Base-by-base conservation (phyloP, 192 early-diverging fungal genomes). In the Coemansia sp. region DNA sequence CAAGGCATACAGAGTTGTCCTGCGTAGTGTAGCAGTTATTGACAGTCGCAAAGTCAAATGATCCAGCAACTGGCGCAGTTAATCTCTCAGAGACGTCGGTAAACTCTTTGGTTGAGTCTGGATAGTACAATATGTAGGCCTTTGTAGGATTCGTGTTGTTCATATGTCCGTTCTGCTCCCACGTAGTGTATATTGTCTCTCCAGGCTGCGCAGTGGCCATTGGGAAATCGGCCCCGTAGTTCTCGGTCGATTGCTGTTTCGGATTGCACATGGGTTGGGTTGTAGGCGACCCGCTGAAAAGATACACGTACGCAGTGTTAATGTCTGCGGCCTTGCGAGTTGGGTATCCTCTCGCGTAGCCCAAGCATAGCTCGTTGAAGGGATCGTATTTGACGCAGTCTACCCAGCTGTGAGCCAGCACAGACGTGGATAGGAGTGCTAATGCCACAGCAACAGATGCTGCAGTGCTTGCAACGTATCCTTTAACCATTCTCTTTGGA, bases 151-250 rank as follows among this genome's bases (percentile, higher is more conserved):
- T 70, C 9, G 70, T 35, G 62, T 77, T 64, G 64, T 84, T 61
- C 63, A 85, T 48, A 39, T 88, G 87, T 0, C 87, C 87, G 58
- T 88, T 88, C 40, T 71, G 60, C 70, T 88, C 59, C 83, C 86
- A 88, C 10, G 70, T 64, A 30, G 84, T 71, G 43, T 75, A 79
- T 3, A 86, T 59, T 39, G 70, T 81, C 61, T 87, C 72, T 49
- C 87, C 87, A 6, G 87, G 77, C 42, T 70, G 66, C 15, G 66
- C 84, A 0, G 57, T 58, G 3, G 84, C 81, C 64, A 85, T 80
- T 3, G 86, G 86, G 43, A 82, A 80, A n/a, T 52, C 26, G 3
- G 59, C 45, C 15, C 72, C 45, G 57, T 84, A 83, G 58, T 61
- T 77, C 57, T 25, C 21, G 1, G 29, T 51, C 5, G 69, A 12